Evolutionary conservation across 129 eudicot genomes (phyloP).

Genomic region (Chrysanthemum lavandulifolium): DNA sequence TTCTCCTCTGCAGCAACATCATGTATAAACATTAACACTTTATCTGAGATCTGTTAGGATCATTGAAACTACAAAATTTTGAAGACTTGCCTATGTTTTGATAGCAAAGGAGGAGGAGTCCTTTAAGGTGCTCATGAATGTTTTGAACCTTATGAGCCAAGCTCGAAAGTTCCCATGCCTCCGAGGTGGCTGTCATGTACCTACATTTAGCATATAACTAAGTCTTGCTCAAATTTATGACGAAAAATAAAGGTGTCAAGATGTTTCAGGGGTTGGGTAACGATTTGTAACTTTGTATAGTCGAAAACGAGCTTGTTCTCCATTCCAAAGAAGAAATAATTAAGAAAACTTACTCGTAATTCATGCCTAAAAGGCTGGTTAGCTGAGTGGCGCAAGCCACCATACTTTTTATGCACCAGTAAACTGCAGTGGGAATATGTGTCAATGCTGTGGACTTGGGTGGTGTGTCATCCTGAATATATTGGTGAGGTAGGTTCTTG

Average conservation of each 20-base stretch:
- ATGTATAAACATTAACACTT: conserved; percentile 3
- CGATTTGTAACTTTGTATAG: too few species aligned
- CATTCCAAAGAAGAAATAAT: neutral
- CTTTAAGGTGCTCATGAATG: conserved; percentile 69
- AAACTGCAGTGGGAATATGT: conserved; percentile 78
- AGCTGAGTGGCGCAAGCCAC: conserved; percentile 76
- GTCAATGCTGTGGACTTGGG: conserved; percentile 53
- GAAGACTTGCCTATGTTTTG: conserved; percentile 61
- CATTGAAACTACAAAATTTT: conserved; percentile 4
- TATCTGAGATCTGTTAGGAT: neutral
- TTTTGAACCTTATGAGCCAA: conserved; percentile 69
- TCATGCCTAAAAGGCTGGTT: conserved; percentile 72
- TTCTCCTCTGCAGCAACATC: conserved; percentile 66
- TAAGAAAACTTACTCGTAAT: conserved; percentile 52
- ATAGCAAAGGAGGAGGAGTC: conserved; percentile 55
- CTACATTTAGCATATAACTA: conserved; percentile 35
- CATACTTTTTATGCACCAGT: conserved; percentile 85
- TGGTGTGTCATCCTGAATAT: conserved; percentile 63
- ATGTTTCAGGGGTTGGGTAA: too few species aligned
- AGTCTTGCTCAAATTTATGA: neutral
- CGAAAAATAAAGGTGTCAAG: neutral
- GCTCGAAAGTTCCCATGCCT: conserved; percentile 91
- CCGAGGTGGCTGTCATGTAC: conserved; percentile 60
- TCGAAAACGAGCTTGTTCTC: neutral
- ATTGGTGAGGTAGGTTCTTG: conserved; percentile 59